Evolutionary conservation across 2,329 filamentous ascomycete genomes (phyloP), one percentile per base, ranked within the genome.

Genomic region (Pseudogymnoascus sp.): DNA sequence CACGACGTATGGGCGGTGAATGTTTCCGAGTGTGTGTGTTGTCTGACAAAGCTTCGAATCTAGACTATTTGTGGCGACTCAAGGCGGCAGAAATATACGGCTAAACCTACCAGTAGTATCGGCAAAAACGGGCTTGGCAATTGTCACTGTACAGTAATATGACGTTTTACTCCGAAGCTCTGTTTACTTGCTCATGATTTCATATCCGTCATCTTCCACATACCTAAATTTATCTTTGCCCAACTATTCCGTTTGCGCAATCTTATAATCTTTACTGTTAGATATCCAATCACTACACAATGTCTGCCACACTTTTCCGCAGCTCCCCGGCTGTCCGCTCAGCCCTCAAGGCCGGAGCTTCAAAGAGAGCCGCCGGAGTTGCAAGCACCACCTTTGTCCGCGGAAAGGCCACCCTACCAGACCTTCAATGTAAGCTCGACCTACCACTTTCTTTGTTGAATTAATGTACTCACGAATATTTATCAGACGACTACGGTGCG

Each of bases 361-460:
- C 85, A 64, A 85, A 83, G 74, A 81, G 83, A 71, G 82, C 85
- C 70, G 84, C 87, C 72, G 80, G 82, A 64, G 80, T 90, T 72
- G 86, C 88, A 68, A 85, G 86, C 76, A 88, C 88, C 70, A 89
- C 84, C 74, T 96, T 96, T 72, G 83, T 88, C 70, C 88, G 92
- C 72, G 87, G 86, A 79, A 97, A 97, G 82, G 93, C 90, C 61
- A 96, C 93, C 43, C 88, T 99, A 43, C 95, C 95, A 67, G 93
- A 97, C 73, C 87, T 97, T 11, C 75, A 85, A 71, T 92, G 88
- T 91, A 82, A 66, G 84, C 28, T 55, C 74, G 31, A 41, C 8
- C 58, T 6, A 60, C n/a, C 33, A 31, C 12, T 14, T 61, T 16
- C 18, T 40, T 60, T 3, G 31, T 14, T 7, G 41, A 16, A 23